Evolutionary conservation across 768 basidiomycete species (phyloP).

Genomic region (Crepidotus variabilis): DNA sequence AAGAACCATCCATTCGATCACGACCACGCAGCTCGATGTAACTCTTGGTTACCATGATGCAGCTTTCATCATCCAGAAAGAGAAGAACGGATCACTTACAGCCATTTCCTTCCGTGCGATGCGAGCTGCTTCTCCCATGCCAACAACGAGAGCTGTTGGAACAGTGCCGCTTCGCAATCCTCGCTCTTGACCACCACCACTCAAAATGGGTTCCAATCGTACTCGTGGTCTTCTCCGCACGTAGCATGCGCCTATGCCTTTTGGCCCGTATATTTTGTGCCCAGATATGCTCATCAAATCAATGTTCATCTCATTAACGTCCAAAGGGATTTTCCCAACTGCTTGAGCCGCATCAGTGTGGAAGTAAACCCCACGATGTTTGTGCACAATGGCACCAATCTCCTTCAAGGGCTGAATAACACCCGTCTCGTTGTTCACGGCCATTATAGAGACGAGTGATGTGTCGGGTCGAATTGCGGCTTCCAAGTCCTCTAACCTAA

Average conservation of each 20-base stretch:
- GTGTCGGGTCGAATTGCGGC: slow-evolving; percentile 90
- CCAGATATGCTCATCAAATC: slow-evolving; percentile 96
- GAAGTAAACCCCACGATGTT: slow-evolving; percentile 88
- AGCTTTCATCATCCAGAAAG: slow-evolving; percentile 38
- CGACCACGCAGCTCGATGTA: slow-evolving; percentile 44
- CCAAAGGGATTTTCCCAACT: slow-evolving; percentile 83
- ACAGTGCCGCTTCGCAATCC: slow-evolving; percentile 95
- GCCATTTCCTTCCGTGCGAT: slow-evolving; percentile 91
- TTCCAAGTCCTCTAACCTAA: slow-evolving; percentile 77
- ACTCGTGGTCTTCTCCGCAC: slow-evolving; percentile 91
- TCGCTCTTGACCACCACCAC: slow-evolving; percentile 96
- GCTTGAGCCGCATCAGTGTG: slow-evolving; percentile 99
- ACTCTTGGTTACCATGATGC: slow-evolving; percentile 21
- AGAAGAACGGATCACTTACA: slow-evolving; percentile 50
- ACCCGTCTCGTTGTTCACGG: slow-evolving; percentile 98
- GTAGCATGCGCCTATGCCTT: slow-evolving; percentile 93
- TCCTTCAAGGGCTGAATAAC: slow-evolving; percentile 97
- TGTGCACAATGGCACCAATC: slow-evolving; percentile 82
- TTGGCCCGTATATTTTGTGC: slow-evolving; percentile 98
- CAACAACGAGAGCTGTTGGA: slow-evolving; percentile 83
- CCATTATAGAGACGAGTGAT: slow-evolving; percentile 95
- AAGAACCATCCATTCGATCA: slow-evolving; percentile 6
- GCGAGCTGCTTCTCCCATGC: slow-evolving; percentile 91
- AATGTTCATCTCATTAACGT: slow-evolving; percentile 94
- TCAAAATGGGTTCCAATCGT: slow-evolving; percentile 89